Evolutionary conservation across 1,139 yeast species (phyloP).

Genomic region (Wickerhamomyces sp.): DNA sequence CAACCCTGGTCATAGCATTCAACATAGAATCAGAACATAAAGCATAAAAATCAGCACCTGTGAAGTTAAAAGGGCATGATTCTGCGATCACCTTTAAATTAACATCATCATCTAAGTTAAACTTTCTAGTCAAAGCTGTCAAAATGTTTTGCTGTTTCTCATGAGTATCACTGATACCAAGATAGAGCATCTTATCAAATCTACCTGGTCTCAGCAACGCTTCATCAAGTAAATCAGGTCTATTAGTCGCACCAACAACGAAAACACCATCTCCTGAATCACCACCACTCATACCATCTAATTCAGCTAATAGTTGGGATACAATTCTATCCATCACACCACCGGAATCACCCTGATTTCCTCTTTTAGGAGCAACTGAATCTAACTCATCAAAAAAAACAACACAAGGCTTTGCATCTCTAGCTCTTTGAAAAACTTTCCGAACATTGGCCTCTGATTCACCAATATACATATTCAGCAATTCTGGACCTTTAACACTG

Average conservation of each 20-base stretch:
- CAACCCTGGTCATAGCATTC: conserved; percentile 91
- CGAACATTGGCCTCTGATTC: conserved; percentile 97
- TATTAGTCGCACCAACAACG: conserved; percentile 94
- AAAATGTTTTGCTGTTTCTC: conserved; percentile 84
- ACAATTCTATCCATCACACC: conserved; percentile 99
- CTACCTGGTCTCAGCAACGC: conserved; percentile 94
- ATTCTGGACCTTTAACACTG: conserved; percentile 94
- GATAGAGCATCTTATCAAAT: conserved; percentile 88
- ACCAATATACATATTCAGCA: conserved; percentile 95
- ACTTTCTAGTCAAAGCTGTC: conserved; percentile 85
- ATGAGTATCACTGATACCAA: conserved; percentile 89
- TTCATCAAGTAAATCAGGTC: conserved; percentile 93
- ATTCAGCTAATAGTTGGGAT: conserved; percentile 87
- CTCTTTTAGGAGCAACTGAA: conserved; percentile 96
- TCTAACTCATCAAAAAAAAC: conserved; percentile 96
- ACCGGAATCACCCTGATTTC: conserved; percentile 97
- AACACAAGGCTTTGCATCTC: conserved; percentile 97
- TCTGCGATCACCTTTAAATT: conserved; percentile 59
- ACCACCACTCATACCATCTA: conserved; percentile 90
- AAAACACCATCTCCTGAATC: conserved; percentile 85
- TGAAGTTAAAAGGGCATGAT: conserved; percentile 78
- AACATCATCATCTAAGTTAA: conserved; percentile 58
- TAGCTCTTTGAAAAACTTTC: conserved; percentile 85
- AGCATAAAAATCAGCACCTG: conserved; percentile 98
- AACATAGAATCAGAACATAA: conserved; percentile 92